These are phyloP conservation scores for Parafenestella ontariensis DNA, from an alignment of 2,329 filamentous ascomycete species.

Conservation along the genomic window DNA sequence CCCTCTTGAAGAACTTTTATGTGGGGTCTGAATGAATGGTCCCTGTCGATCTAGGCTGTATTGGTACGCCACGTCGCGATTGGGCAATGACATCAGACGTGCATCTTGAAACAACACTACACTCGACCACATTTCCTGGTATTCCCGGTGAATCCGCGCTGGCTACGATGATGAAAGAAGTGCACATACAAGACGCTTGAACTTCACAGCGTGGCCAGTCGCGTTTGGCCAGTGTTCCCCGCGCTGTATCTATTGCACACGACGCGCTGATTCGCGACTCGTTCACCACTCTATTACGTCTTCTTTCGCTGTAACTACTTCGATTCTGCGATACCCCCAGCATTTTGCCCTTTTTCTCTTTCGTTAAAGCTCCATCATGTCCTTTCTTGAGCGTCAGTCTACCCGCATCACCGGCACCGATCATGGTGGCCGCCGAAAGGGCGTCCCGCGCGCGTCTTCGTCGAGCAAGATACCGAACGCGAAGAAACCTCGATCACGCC, in stretches of 20 bases:
- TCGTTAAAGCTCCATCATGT: slow-evolving; percentile 21
- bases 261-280: slow-evolving; percentile 2
- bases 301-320: slow-evolving; percentile 1
- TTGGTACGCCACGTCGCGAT: background rate
- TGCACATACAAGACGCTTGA: background rate
- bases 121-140: slow-evolving; percentile 1
- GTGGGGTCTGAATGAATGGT: background rate
- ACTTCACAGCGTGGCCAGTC: slow-evolving; percentile 17
- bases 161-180: background rate
- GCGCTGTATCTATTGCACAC: background rate
- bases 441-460: slow-evolving; percentile 19
- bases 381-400: slow-evolving; percentile 35
- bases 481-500: slow-evolving; percentile 57
- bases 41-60: background rate
- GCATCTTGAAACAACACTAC: slow-evolving; percentile 2
- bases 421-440: slow-evolving; percentile 25
- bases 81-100: slow-evolving; percentile 13
- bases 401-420: slow-evolving; percentile 37
- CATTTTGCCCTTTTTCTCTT: background rate
- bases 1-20: background rate
- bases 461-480: slow-evolving; percentile 49
- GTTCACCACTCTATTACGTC: background rate
- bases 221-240: slow-evolving; percentile 1
- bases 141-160: slow-evolving; percentile 9
- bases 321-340: slow-evolving; percentile 4